A percentile compares a stretch with the other conserved stretches of the same genome.
Evolutionary conservation across 495 filamentous ascomycete species (phyloP).

Genomic region (Xylaria palmicola): DNA sequence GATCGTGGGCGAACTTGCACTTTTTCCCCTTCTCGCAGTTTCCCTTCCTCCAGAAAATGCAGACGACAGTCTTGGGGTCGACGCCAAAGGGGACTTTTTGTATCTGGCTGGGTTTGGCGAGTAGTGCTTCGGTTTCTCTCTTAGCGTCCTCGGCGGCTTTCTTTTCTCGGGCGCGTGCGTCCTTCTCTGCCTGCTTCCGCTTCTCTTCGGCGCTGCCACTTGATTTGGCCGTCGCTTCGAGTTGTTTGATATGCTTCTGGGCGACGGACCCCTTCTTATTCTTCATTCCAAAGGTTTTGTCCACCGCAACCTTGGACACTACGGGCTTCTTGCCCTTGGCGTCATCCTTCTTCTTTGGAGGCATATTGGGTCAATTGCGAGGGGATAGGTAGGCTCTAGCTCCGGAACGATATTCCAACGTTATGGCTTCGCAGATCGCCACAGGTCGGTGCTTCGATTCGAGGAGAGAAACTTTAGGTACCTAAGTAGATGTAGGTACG

Average conservation of each 20-base stretch:
- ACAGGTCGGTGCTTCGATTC: not conserved
- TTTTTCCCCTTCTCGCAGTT: slow-evolving; percentile 95
- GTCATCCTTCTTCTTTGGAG: slow-evolving; percentile 82
- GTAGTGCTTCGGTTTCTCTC: slow-evolving; percentile 70
- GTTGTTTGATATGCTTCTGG: slow-evolving; percentile 82
- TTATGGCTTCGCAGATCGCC: not conserved
- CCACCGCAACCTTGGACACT: slow-evolving; percentile 68
- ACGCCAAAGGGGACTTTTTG: slow-evolving; percentile 98
- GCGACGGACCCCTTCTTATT: slow-evolving; percentile 95
- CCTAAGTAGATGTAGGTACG: no score
- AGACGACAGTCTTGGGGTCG: slow-evolving; percentile 97
- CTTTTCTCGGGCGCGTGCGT: slow-evolving; percentile 78
- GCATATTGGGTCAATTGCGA: slow-evolving; percentile 63
- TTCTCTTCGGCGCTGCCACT: slow-evolving; percentile 83
- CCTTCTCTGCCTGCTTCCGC: slow-evolving; percentile 85
- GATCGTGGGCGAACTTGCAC: slow-evolving; percentile 96
- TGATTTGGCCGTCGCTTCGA: slow-evolving; percentile 67
- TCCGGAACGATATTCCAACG: not conserved
- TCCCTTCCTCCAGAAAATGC: slow-evolving; percentile 93
- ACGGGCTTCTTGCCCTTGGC: slow-evolving; percentile 62
- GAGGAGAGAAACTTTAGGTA: not conserved
- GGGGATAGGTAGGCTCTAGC: not conserved
- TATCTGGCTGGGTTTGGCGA: slow-evolving; percentile 91
- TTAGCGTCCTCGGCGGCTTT: slow-evolving; percentile 77
- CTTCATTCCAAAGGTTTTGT: slow-evolving; percentile 99